Evolutionary conservation across 495 filamentous ascomycete genomes (phyloP).

Genomic region (Acidiella bohemica): DNA sequence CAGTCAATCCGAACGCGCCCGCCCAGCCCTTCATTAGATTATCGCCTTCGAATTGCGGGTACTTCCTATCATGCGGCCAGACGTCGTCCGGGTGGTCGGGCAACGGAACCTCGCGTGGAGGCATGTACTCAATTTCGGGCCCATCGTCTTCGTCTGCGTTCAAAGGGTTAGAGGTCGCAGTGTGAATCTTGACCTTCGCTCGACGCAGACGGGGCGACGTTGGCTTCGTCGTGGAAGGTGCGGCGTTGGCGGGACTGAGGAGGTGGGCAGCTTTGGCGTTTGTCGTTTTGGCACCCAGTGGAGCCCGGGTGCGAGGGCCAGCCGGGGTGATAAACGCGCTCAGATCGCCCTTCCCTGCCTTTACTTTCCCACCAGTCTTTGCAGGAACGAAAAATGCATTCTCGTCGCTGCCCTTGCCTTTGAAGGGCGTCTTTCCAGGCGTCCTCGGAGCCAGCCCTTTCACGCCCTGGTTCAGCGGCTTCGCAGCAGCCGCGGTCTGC

Average conservation of each 20-base stretch:
- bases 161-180: constrained; percentile 33
- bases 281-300: constrained; percentile 85
- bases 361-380: constrained; percentile 48
- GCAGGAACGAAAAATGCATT: constrained; percentile 53
- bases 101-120: constrained; percentile 36
- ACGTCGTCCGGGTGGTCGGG: constrained; percentile 52
- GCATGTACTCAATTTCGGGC: constrained; percentile 65
- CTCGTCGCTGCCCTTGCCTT: constrained; percentile 74
- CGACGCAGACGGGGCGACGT: constrained; percentile 39
- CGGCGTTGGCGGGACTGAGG: constrained; percentile 42
- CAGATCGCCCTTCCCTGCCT: constrained; percentile 42
- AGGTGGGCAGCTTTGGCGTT: constrained; percentile 73
- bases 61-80: constrained; percentile 36
- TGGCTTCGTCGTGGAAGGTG: constrained; percentile 28
- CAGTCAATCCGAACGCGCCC: constrained; percentile 47
- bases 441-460: constrained; percentile 61
- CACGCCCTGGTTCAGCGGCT: constrained; percentile 57
- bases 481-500: constrained; percentile 62
- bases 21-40: constrained; percentile 60
- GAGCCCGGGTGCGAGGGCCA: constrained; percentile 58
- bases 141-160: constrained; percentile 42
- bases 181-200: constrained; percentile 33
- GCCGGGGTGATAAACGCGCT: constrained; percentile 70
- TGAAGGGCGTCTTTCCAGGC: constrained; percentile 77
- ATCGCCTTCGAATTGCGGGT: constrained; percentile 37